phyloP scores from a whole-genome alignment of 768 basidiomycete genomes.

The Saitozyma podzolica region DNA sequence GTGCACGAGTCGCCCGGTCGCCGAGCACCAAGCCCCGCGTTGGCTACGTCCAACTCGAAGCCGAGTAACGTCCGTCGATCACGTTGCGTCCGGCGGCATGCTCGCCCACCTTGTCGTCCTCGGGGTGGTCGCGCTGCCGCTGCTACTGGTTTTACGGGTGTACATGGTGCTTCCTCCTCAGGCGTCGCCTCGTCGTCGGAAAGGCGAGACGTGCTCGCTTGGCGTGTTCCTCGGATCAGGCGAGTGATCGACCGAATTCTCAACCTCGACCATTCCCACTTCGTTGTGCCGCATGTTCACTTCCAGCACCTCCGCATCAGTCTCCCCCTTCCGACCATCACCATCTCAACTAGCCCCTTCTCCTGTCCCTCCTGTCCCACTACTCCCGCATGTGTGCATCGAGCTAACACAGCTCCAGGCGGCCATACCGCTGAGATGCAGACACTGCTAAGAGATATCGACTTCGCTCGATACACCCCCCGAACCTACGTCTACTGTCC shows the following conservation, averaged over 20 bases:
- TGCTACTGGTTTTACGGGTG: conserved; percentile 19
- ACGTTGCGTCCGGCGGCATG: not conserved
- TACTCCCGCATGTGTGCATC: conserved; percentile 3
- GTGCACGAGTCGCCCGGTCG: too few relatives aligned
- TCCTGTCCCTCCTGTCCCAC: too few relatives aligned
- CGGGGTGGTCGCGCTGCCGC: too few relatives aligned
- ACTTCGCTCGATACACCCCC: conserved; percentile 71
- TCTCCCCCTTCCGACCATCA: not conserved
- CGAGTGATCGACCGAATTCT: conserved; percentile 54
- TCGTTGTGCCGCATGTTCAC: too few relatives aligned
- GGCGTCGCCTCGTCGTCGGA: not conserved
- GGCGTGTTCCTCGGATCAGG: conserved; percentile 95
- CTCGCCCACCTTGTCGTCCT: not conserved
- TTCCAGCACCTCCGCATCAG: too few relatives aligned
- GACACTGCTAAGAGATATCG: conserved; percentile 67
- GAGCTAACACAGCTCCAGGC: conserved; percentile 58
- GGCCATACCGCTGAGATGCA: conserved; percentile 92
- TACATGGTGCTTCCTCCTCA: conserved; percentile 16
- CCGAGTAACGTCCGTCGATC: too few relatives aligned
- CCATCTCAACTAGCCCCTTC: too few relatives aligned
- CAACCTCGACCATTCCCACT: conserved; percentile 4
- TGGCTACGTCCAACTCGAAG: too few relatives aligned
- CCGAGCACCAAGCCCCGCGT: too few relatives aligned
- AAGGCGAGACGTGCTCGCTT: conserved; percentile 56
- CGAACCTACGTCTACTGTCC: conserved; percentile 79